Conservation (phyloP, 2,329 filamentous ascomycete genomes). For the Botrytis deweyae region DNA sequence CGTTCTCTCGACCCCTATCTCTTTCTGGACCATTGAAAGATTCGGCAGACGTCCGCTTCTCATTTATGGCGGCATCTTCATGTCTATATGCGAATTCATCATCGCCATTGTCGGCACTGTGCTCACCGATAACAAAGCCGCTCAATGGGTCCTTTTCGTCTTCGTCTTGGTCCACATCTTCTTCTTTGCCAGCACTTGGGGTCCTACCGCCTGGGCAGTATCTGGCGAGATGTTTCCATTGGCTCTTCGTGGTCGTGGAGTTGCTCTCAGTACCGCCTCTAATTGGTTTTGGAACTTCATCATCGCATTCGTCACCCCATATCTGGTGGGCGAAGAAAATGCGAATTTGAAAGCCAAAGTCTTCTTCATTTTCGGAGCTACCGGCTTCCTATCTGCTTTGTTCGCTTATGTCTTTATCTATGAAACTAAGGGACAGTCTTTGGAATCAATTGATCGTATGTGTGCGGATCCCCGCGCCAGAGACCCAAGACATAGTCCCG, state of each 20-base stretch:
- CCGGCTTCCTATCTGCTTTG: conserved; percentile 52
- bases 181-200: conserved; percentile 81
- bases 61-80: conserved; percentile 73
- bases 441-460: conserved; percentile 69
- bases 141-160: conserved; percentile 36
- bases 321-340: conserved; percentile 56
- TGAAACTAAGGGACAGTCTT: conserved; percentile 69
- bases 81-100: conserved; percentile 84
- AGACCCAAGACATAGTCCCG: not conserved
- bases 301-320: conserved; percentile 68
- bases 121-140: conserved; percentile 64
- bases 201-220: conserved; percentile 73
- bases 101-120: conserved; percentile 60
- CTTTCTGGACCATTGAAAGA: conserved; percentile 81
- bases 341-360: conserved; percentile 39
- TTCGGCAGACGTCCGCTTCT: conserved; percentile 79
- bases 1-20: conserved; percentile 75
- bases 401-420: conserved; percentile 57
- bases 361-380: conserved; percentile 58
- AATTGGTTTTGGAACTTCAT: conserved; percentile 88
- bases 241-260: conserved; percentile 70
- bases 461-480: conserved; percentile 35
- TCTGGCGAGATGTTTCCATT: conserved; percentile 89
- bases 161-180: conserved; percentile 80
- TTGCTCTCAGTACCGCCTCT: conserved; percentile 78